Conservation (phyloP, 192 early-diverging fungal species). For the Endogone sp. region DNA sequence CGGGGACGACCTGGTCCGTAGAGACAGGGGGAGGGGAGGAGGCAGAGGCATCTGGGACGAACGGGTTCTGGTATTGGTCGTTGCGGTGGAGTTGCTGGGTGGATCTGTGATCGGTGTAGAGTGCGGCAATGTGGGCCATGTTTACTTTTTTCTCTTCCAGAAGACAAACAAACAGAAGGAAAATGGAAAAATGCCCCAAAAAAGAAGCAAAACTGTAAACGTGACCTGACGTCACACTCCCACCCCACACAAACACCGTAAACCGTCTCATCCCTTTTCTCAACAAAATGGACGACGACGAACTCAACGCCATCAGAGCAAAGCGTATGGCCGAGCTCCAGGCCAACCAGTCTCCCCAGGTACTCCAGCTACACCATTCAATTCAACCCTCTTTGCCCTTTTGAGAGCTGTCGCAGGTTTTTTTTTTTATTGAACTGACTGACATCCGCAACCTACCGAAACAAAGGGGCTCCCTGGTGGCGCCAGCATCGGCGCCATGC, state of each 20-base stretch:
- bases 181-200: too few relatives aligned
- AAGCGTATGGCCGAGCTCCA: conserved; percentile 61
- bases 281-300: conserved; percentile 71
- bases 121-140: background rate
- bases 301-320: conserved; percentile 72
- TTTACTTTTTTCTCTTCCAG: background rate
- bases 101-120: background rate
- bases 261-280: too few relatives aligned
- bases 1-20: too few relatives aligned
- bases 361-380: conserved; percentile 26
- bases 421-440: too few relatives aligned
- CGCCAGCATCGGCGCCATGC: conserved; percentile 19
- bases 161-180: too few relatives aligned
- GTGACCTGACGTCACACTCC: background rate
- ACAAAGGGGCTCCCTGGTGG: background rate
- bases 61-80: background rate
- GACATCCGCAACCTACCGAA: conserved; percentile 14
- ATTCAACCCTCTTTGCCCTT: conserved; percentile 33
- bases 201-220: too few relatives aligned
- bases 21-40: too few relatives aligned
- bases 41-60: background rate
- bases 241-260: background rate
- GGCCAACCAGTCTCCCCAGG: conserved; percentile 9
- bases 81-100: background rate
- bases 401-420: conserved; percentile 22